Percentiles rank a stretch among this genome's conserved stretches.
Conservation (phyloP, 331 rosid species). For the Pyrus hybrid region DNA sequence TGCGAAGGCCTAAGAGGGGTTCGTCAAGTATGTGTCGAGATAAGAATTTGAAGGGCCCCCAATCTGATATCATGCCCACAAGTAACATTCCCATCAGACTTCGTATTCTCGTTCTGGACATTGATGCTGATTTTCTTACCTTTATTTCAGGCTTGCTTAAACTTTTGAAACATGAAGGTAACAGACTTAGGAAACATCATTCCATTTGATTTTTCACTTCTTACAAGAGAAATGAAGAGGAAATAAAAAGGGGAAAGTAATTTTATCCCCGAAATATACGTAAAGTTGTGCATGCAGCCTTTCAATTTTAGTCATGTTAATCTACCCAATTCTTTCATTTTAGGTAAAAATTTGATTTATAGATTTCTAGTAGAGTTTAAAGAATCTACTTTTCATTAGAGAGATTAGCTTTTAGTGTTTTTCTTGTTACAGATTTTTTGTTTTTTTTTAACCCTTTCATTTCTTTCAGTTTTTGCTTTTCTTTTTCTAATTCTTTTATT, state of each 20-base stretch:
- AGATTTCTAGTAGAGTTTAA: background rate
- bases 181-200: background rate
- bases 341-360: background rate
- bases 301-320: background rate
- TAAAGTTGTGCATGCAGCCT: background rate
- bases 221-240: background rate
- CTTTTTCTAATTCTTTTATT: no score
- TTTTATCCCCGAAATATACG: background rate
- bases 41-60: background rate
- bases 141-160: conserved; percentile 13
- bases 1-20: background rate
- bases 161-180: conserved; percentile 22
- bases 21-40: background rate
- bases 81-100: background rate
- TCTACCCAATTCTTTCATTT: background rate
- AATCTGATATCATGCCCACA: background rate
- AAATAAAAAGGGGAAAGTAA: background rate
- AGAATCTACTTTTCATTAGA: background rate
- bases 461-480: background rate
- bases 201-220: background rate
- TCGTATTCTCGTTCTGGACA: conserved; percentile 19
- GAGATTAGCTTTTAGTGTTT: background rate
- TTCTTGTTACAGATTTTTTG: background rate
- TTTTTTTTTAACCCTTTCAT: background rate
- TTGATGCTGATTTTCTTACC: conserved; percentile 16